Conservation (phyloP, 208 protist species). For the Leishmania amazonensis region DNA sequence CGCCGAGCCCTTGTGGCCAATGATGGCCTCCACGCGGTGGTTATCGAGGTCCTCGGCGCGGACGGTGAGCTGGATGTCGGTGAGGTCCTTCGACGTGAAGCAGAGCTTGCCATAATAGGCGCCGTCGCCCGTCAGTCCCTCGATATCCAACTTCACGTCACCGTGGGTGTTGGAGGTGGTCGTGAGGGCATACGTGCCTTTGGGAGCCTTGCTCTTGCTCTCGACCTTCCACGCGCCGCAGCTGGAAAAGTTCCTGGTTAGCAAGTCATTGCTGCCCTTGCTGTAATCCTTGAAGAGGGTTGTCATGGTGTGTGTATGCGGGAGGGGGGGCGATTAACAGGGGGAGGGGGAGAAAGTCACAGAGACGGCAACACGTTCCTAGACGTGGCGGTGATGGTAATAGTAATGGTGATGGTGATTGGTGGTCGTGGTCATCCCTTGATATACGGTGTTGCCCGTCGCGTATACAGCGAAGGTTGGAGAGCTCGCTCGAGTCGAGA, state of each 20-base stretch:
- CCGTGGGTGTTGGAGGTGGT: conserved; percentile 35
- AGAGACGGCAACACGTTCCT: no score
- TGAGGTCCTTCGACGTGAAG: conserved; percentile 35
- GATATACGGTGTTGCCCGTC: no score
- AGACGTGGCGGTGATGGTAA: no score
- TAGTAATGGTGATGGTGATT: no score
- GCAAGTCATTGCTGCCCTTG: conserved; percentile 72
- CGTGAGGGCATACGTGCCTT: conserved; percentile 51
- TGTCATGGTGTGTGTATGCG: conserved; percentile 1
- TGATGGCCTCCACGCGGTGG: conserved; percentile 62
- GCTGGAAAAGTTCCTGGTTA: conserved; percentile 62
- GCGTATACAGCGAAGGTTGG: no score
- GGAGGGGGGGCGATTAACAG: background rate
- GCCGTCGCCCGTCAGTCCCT: conserved; percentile 39
- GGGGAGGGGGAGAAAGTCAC: no score
- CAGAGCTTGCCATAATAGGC: conserved; percentile 48
- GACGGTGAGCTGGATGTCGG: conserved; percentile 36
- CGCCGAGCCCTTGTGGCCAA: conserved; percentile 30
- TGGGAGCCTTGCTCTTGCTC: conserved; percentile 67
- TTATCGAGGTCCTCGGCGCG: conserved; percentile 36
- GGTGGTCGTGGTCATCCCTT: no score
- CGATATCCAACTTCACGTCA: conserved; percentile 54
- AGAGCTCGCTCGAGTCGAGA: no score
- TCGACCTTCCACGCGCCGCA: conserved; percentile 68
- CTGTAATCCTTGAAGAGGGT: conserved; percentile 72